These are phyloP conservation scores for Plectosphaerella cucumerina DNA, from an alignment of 2,329 filamentous ascomycete species.

Conservation along the genomic window DNA sequence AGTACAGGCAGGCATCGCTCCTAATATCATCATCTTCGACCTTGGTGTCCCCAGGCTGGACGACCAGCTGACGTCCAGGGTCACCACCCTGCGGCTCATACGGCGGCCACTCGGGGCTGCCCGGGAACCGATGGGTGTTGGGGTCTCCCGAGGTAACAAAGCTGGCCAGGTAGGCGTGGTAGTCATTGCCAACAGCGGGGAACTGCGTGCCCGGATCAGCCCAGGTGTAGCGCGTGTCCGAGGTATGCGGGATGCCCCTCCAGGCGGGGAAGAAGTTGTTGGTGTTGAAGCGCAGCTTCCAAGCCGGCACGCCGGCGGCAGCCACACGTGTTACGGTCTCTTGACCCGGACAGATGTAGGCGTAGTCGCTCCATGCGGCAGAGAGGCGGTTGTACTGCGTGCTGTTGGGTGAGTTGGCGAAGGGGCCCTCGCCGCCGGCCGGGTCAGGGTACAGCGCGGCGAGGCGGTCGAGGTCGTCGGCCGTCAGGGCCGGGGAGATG, in stretches of 20 bases:
- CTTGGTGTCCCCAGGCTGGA: slow-evolving; percentile 23
- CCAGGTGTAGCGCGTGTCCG: slow-evolving; percentile 31
- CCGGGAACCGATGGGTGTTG: slow-evolving; percentile 19
- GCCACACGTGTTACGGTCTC: slow-evolving; percentile 33
- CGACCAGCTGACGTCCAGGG: slow-evolving; percentile 23
- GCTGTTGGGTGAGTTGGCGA: slow-evolving; percentile 30
- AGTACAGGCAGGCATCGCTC: slow-evolving; percentile 26
- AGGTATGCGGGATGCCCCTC: slow-evolving; percentile 31
- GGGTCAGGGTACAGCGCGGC: slow-evolving; percentile 30
- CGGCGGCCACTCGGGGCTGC: slow-evolving; percentile 16
- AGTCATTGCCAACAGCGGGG: slow-evolving; percentile 28
- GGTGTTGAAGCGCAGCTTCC: slow-evolving; percentile 34
- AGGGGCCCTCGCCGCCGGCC: slow-evolving; percentile 26
- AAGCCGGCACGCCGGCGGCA: slow-evolving; percentile 19
- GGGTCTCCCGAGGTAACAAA: slow-evolving; percentile 31
- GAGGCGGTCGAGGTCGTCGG: slow-evolving; percentile 22
- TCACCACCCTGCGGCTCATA: slow-evolving; percentile 19
- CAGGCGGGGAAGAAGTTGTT: slow-evolving; percentile 27
- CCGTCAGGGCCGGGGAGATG: slow-evolving; percentile 24
- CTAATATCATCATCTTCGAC: slow-evolving; percentile 28
- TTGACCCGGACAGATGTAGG: slow-evolving; percentile 38
- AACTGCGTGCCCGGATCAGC: slow-evolving; percentile 27
- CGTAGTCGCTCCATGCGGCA: slow-evolving; percentile 39
- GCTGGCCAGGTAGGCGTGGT: slow-evolving; percentile 30
- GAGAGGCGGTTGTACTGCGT: slow-evolving; percentile 39